Base-by-base conservation (phyloP, 2,329 filamentous ascomycete genomes). In the Endoconidiophora laricicola region DNA sequence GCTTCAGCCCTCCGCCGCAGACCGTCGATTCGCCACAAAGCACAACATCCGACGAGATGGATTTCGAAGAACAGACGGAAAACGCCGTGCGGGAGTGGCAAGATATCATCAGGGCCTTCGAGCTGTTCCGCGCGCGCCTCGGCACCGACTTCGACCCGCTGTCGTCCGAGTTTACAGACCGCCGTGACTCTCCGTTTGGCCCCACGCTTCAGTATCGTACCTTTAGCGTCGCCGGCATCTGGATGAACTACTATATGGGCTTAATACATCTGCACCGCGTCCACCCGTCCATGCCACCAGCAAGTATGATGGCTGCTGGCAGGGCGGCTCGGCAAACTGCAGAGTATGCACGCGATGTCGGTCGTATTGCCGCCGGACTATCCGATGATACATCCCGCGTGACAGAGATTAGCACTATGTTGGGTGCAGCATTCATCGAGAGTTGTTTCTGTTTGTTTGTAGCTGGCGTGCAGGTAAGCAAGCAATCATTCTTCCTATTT, bases 221-320 rank as follows among this genome's bases (percentile, higher is more conserved):
- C 2, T 90, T 86, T 61, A 81, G 82, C n/a, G 83, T 96, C 55
- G 85, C 84, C 2, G 82, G 85, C 33, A 72, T 95, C 20, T 94
- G 87, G 86, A 79, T 84, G 60, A 82, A 88, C 56, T 88, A 85
- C 62, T 83, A 94, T 63, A 85, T 90, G 70, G 81, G 81, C 0
- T 72, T 86, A 44, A 90, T 96, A 52, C 73, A 88, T 49, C 73
- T 91, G n/a, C 71, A 90, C 53, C 76, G 91, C 33, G 73, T 80
- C 1, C 88, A 95, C 57, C 91, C 91, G 0, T 76, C 76, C 22
- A 95, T 95, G 87, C 90, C 88, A 0, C 86, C 90, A 0, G 80
- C 88, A 6, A 83, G 87, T 36, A 87, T 94, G 77, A 76, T 87
- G 58, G 87, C 91, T 2, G 86, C 86, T 0, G 83, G 81, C 6